Conservation (phyloP, 2,329 filamentous ascomycete species). For the Penicillium thymicola region DNA sequence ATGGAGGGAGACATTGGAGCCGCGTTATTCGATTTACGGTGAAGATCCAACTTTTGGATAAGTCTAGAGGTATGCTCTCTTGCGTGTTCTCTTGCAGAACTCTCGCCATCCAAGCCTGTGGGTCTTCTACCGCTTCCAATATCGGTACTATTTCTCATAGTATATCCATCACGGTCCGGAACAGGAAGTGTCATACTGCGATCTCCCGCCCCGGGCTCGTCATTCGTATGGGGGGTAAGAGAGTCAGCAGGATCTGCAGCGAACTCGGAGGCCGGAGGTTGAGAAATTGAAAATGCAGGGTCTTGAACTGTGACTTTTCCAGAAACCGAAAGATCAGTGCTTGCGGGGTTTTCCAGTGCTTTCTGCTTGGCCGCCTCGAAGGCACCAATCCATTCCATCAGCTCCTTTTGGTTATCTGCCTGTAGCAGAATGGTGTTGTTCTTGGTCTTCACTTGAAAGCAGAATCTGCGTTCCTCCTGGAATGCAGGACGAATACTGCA, state of each 20-base stretch:
- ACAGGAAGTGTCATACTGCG: slow-evolving; percentile 63
- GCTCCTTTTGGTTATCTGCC: slow-evolving; percentile 83
- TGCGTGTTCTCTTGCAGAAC: slow-evolving; percentile 63
- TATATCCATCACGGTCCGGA: slow-evolving; percentile 58
- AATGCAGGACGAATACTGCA: slow-evolving; percentile 90
- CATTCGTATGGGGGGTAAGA: slow-evolving; percentile 52
- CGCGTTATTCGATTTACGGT: slow-evolving; percentile 68
- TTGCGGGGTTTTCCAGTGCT: slow-evolving; percentile 71
- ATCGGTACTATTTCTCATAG: slow-evolving; percentile 70
- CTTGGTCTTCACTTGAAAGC: slow-evolving; percentile 98
- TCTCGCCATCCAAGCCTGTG: slow-evolving; percentile 58
- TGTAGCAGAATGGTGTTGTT: slow-evolving; percentile 85
- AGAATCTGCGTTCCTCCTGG: slow-evolving; percentile 90
- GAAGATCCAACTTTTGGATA: slow-evolving; percentile 88
- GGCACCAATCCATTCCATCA: slow-evolving; percentile 91
- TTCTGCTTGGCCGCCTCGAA: slow-evolving; percentile 94
- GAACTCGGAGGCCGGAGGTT: slow-evolving; percentile 84
- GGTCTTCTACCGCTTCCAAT: slow-evolving; percentile 50
- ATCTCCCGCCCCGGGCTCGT: slow-evolving; percentile 57
- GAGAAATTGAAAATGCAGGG: slow-evolving; percentile 88
- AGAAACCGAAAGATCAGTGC: slow-evolving; percentile 47
- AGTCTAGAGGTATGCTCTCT: slow-evolving; percentile 82
- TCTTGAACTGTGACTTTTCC: slow-evolving; percentile 49
- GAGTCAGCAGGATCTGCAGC: slow-evolving; percentile 74
- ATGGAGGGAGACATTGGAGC: slow-evolving; percentile 46